Evolutionary conservation across 2,329 filamentous ascomycete genomes (phyloP).

Genomic region (Byssoonygena ceratinophila): DNA sequence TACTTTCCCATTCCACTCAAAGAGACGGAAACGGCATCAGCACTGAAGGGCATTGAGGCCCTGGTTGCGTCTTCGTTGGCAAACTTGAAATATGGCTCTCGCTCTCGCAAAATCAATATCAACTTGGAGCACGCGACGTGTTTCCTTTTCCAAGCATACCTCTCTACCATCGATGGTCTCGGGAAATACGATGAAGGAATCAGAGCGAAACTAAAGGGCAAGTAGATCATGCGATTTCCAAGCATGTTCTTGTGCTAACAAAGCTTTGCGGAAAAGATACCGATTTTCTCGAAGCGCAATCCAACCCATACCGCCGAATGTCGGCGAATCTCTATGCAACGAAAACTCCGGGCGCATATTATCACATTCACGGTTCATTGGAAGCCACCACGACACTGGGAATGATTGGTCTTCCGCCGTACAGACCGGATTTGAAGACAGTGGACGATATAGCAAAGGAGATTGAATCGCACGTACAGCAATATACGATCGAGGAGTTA

Average conservation of each 20-base stretch:
- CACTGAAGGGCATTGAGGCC: constrained; percentile 52
- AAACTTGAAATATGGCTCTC: constrained; percentile 42
- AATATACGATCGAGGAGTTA: constrained; percentile 46
- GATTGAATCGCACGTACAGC: constrained; percentile 50
- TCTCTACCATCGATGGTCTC: constrained; percentile 33
- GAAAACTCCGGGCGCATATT: constrained; percentile 55
- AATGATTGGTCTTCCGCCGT: constrained; percentile 58
- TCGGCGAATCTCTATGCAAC: constrained; percentile 64
- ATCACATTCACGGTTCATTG: constrained; percentile 65
- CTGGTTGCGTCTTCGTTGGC: constrained; percentile 51
- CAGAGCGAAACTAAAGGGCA: constrained; percentile 32
- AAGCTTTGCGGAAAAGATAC: constrained; percentile 46
- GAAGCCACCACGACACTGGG: constrained; percentile 58
- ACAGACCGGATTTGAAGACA: constrained; percentile 50
- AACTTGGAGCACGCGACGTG: constrained; percentile 32
- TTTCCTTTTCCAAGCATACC: constrained; percentile 34
- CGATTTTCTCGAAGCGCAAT: constrained; percentile 60
- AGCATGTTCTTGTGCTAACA: constrained; percentile 13
- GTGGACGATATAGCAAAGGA: constrained; percentile 49
- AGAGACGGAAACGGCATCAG: constrained; percentile 44
- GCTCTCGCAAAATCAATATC: constrained; percentile 28
- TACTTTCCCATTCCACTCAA: constrained; percentile 42
- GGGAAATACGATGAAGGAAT: constrained; percentile 31
- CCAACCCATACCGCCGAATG: constrained; percentile 58
- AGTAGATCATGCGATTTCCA: constrained; percentile 3